Base-by-base conservation (phyloP, 352 stramenopile genomes). In the Pythium aphanidermatum region DNA sequence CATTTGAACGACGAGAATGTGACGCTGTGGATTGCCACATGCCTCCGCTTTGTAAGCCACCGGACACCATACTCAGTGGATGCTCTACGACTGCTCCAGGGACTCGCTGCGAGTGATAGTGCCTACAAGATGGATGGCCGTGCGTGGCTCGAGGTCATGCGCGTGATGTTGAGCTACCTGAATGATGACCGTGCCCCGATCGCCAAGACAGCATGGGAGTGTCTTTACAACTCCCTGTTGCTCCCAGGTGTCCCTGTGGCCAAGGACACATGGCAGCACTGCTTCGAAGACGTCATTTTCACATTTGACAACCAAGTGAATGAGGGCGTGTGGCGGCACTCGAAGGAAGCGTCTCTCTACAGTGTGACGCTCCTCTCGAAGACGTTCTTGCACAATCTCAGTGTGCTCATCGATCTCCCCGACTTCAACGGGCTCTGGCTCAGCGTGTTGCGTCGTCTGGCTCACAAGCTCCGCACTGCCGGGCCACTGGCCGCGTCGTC, bases 201-300 rank as follows among this genome's bases (percentile, higher is more conserved):
- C 24, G 73, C 79, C 29, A 90, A 89, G 61, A 89, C 78, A 0
- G 70, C 82, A 19, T 94, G 79, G 79, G 79, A 92, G 46, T 90
- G 82, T 45, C 51, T 94, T 19, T 82, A 88, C 55, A 86, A 85
- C 33, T 91, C 77, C 25, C 59, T 94, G 19, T 32, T 94, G 46
- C 59, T 88, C 6, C 79, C 79, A 17, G 78, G 77, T 19, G 65
- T 86, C 8, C 68, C 70, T 1, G 72, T 94, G 17, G 65, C 70
- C 5, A 80, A 79, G 41, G 68, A 79, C 26, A 88, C 76, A 36
- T 94, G 82, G 82, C 71, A 85, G 44, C 56, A 82, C 34, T 94
- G 82, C 52, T 94, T 94, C 45, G 63, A 87, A 38, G 73, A 88
- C n/a, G 74, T 92, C 16, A 88, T 94, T 45, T 94, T 92, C 46